Conservation (phyloP, 192 early-diverging fungal genomes). For the Entomortierella parvispora region DNA sequence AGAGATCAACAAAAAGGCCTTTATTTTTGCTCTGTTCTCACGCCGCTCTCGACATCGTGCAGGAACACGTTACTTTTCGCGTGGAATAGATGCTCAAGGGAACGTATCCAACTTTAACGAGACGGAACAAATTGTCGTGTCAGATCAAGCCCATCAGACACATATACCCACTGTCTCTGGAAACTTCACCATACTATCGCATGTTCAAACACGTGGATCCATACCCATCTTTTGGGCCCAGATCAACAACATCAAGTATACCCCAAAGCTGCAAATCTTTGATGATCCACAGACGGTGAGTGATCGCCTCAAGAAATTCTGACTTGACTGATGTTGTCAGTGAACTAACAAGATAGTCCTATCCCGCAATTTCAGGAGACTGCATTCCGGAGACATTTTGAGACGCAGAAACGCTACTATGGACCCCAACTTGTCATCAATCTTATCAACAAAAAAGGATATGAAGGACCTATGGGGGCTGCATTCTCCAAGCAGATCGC, state of each 20-base stretch:
- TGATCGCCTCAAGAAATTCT: neutral
- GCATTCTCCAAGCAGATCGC: slow-evolving; percentile 80
- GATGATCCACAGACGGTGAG: slow-evolving; percentile 72
- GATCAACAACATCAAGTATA: slow-evolving; percentile 90
- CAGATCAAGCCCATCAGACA: slow-evolving; percentile 50
- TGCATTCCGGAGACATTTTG: slow-evolving; percentile 78
- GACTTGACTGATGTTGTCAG: neutral
- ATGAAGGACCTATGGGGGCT: slow-evolving; percentile 87
- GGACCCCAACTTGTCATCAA: slow-evolving; percentile 89
- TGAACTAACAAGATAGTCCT: neutral
- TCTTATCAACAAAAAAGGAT: slow-evolving; percentile 95
- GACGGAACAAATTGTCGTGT: slow-evolving; percentile 90
- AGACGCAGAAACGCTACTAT: slow-evolving; percentile 75
- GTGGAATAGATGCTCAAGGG: slow-evolving; percentile 91
- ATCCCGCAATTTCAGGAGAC: slow-evolving; percentile 56
- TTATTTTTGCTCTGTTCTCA: slow-evolving; percentile 84
- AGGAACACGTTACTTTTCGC: slow-evolving; percentile 89
- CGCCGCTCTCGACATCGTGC: slow-evolving; percentile 83
- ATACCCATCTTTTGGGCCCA: slow-evolving; percentile 96
- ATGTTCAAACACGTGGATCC: slow-evolving; percentile 95
- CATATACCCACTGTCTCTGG: slow-evolving; percentile 13
- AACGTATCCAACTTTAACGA: slow-evolving; percentile 98
- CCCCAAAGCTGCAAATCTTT: slow-evolving; percentile 85
- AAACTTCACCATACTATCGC: slow-evolving; percentile 66
- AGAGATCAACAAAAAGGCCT: slow-evolving; percentile 67